Evolutionary conservation across 805 yeast species (phyloP), one percentile per base, ranked within the genome.

Genomic region (Metschnikowia aberdeeniae): DNA sequence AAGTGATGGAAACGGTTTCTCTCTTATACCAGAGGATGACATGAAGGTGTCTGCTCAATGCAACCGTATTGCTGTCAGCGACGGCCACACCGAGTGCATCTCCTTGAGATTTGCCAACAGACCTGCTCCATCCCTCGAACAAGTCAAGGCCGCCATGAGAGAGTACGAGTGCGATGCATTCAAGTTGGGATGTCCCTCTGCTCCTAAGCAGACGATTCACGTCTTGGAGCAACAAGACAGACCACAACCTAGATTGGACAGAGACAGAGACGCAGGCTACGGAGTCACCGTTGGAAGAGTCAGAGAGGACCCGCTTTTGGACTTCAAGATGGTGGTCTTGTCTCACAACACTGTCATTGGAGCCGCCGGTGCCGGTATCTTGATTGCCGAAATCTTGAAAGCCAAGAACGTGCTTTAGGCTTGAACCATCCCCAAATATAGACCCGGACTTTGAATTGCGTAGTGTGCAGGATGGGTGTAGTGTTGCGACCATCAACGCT

Each of bases 281-380:
- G 95, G 96, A 58, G 97, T 92, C 43, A 78, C 95, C 37, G 97
- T 93, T 42, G 98, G 99, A 41, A 80, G 99, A 69, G 72, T 93
- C 49, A 84, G 99, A 73, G 86, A 81, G 57, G 99, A 93, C 64
- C 89, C 96, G 7, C 88, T 93, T 10, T 76, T 93, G 57, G 99
- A 93, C 67, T 81, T 78, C 74, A 93, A 93, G 73, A 92, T 93
- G 90, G 97, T 93, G 44, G 93, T 89, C n/a, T 74, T 93, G 54
- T 90, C 97, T 24, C 99, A 93, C 69, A 93, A 93, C 77, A 93
- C 99, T 44, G 79, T 93, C 59, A 88, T 93, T 55, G 99, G 99
- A 62, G 99, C 99, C 61, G 99, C 99, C 22, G 99, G 99, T 64
- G 86, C 97, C 7, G 99, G 99, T 67, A 77, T 93, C 50, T 80